These are phyloP conservation scores for Carex littledalei DNA, from an alignment of 176 grass and related monocot species.

Conservation along the genomic window DNA sequence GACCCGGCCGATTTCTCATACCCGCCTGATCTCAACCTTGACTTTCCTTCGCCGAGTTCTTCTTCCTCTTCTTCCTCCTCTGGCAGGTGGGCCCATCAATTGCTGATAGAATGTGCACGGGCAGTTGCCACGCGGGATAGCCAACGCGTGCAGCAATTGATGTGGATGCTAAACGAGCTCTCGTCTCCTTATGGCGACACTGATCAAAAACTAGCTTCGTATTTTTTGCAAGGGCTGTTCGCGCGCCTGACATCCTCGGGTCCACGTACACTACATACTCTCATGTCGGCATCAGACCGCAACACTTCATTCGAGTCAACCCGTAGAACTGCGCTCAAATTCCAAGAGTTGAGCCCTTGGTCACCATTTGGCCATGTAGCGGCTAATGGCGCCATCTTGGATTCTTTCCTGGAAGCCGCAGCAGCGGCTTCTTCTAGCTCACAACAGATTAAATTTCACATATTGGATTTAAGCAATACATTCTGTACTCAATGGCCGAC, in stretches of 20 bases:
- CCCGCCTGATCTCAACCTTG: conserved; percentile 90
- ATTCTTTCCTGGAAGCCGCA: conserved; percentile 82
- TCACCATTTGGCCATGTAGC: conserved; percentile 96
- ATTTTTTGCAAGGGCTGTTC: conserved; percentile 83
- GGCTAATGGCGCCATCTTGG: conserved; percentile 90
- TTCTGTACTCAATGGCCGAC: conserved; percentile 99
- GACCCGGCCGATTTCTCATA: conserved; percentile 73
- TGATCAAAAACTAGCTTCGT: conserved; percentile 90
- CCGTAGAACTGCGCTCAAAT: conserved; percentile 71
- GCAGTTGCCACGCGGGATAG: conserved; percentile 64
- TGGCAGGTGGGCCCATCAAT: conserved; percentile 60
- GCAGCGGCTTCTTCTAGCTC: conserved; percentile 34
- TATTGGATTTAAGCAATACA: conserved; percentile 95
- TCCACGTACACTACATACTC: conserved; percentile 58
- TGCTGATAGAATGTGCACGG: conserved; percentile 72
- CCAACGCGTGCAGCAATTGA: conserved; percentile 91
- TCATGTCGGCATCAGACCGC: conserved; percentile 60
- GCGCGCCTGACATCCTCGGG: conserved; percentile 77
- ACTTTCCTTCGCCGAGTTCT: conserved; percentile 82
- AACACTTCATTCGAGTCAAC: conserved; percentile 91
- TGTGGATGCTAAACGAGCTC: conserved; percentile 99
- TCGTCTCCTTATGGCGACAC: conserved; percentile 89
- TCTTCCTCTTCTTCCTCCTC: conserved; percentile 44
- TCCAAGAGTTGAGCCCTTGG: conserved; percentile 98
- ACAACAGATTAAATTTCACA: conserved; percentile 60